A percentile compares a stretch with the other conserved stretches of the same genome.
Conservation (phyloP, 1,284 basidiomycete genomes). For the Blastosporella zonata region DNA sequence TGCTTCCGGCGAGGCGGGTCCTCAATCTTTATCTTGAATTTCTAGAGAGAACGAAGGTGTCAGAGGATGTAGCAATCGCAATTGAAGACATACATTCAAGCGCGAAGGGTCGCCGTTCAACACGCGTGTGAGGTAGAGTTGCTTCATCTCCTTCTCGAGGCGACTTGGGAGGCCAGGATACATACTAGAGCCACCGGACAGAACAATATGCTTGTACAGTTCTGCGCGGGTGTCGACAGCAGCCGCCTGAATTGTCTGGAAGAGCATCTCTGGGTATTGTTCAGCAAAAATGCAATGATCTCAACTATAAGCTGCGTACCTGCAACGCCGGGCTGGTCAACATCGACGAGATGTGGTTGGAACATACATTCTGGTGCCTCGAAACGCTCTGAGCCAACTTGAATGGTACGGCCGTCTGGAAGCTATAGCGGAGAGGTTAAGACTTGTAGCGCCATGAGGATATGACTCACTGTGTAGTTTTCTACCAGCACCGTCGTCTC, state of each 20-base stretch:
- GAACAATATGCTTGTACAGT: constrained; percentile 97
- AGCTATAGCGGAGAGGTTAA: constrained; percentile 49
- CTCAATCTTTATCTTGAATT: constrained; percentile 99
- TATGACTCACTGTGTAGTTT: constrained; percentile 79
- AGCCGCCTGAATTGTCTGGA: constrained; percentile 92
- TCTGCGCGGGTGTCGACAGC: constrained; percentile 90
- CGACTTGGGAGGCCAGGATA: constrained; percentile 97
- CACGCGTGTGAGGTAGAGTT: constrained; percentile 91
- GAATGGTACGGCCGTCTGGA: constrained; percentile 95
- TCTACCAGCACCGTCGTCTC: constrained; percentile 97
- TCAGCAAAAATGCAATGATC: neutral
- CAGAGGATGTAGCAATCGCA: neutral
- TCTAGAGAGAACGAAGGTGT: constrained; percentile 46
- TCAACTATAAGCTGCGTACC: constrained; percentile 41
- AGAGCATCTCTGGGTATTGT: constrained; percentile 78
- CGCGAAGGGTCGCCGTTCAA: constrained; percentile 83
- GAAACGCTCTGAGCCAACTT: constrained; percentile 98
- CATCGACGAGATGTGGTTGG: constrained; percentile 96
- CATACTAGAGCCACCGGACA: constrained; percentile 97
- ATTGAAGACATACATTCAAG: constrained; percentile 67
- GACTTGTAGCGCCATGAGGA: neutral
- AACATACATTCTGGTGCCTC: constrained; percentile 99
- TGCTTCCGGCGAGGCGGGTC: constrained; percentile 97
- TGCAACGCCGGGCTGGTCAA: constrained; percentile 96
- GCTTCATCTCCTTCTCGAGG: constrained; percentile 99